phyloP scores from a whole-genome alignment of 2,329 filamentous ascomycete species.

The Mycosphaerella sp. region DNA sequence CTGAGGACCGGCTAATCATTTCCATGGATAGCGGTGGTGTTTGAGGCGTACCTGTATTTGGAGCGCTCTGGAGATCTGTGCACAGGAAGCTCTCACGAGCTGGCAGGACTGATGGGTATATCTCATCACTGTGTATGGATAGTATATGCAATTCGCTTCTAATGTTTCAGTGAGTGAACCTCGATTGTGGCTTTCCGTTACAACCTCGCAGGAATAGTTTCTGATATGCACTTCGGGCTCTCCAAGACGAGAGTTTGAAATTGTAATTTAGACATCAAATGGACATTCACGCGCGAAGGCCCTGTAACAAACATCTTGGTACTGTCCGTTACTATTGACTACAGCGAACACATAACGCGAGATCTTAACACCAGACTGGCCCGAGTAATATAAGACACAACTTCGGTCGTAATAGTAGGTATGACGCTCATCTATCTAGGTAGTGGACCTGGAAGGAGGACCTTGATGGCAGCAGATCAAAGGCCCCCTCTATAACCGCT shows the following conservation, averaged over 20 bases:
- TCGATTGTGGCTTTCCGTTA: no score
- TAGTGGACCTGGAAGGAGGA: constrained; percentile 8
- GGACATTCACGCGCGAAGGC: no score
- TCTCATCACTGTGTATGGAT: not conserved
- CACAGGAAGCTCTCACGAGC: not conserved
- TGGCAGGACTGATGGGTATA: not conserved
- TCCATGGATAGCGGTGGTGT: not conserved
- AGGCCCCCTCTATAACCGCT: not conserved
- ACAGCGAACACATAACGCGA: no score
- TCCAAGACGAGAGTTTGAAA: no score
- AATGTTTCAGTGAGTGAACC: not conserved
- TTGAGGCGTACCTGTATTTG: not conserved
- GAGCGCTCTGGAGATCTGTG: not conserved
- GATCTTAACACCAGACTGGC: no score
- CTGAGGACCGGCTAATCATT: not conserved
- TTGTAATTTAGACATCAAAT: no score
- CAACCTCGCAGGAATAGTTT: no score
- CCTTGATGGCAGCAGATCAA: constrained; percentile 11
- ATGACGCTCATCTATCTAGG: constrained; percentile 9
- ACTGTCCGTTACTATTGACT: no score
- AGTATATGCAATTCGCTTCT: not conserved
- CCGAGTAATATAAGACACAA: not conserved
- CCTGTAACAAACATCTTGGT: no score
- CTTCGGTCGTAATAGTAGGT: not conserved
- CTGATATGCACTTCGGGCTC: no score